Conservation (phyloP, 176 grass and related monocot species). For the Leersia perrieri region DNA sequence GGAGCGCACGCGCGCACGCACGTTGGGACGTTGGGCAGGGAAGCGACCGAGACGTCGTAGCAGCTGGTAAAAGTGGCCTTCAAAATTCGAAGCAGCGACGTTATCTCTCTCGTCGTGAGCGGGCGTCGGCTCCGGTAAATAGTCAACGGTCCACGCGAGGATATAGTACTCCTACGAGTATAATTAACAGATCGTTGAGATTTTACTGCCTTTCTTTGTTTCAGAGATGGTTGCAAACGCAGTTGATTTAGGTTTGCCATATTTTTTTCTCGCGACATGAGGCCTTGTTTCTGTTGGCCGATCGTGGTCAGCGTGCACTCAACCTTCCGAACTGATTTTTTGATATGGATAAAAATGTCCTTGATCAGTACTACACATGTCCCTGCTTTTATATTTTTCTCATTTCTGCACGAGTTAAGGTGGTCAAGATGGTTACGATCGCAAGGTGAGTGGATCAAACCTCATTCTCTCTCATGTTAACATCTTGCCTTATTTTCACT, state of each 20-base stretch:
- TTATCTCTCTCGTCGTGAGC: not conserved
- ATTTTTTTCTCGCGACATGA: not conserved
- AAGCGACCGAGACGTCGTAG: not conserved
- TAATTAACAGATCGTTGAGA: not conserved
- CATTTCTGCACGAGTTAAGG: not conserved
- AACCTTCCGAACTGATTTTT: not conserved
- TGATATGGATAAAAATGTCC: not conserved
- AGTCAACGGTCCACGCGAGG: conserved; percentile 15
- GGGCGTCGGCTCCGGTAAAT: not conserved
- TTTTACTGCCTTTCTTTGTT: not conserved
- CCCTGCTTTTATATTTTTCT: not conserved
- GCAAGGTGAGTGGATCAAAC: not conserved
- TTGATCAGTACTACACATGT: not conserved
- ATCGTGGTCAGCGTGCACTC: not conserved
- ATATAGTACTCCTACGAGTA: too few relatives aligned
- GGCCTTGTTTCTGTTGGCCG: not conserved
- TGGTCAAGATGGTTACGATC: not conserved
- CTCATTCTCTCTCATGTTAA: not conserved
- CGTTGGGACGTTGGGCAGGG: not conserved
- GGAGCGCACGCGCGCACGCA: not conserved
- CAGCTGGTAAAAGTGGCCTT: not conserved
- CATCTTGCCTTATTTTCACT: too few relatives aligned
- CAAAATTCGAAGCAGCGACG: not conserved
- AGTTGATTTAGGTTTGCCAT: not conserved
- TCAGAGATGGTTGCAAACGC: not conserved